Evolutionary conservation across 768 basidiomycete species (phyloP).

Genomic region (Ramaria rubella): DNA sequence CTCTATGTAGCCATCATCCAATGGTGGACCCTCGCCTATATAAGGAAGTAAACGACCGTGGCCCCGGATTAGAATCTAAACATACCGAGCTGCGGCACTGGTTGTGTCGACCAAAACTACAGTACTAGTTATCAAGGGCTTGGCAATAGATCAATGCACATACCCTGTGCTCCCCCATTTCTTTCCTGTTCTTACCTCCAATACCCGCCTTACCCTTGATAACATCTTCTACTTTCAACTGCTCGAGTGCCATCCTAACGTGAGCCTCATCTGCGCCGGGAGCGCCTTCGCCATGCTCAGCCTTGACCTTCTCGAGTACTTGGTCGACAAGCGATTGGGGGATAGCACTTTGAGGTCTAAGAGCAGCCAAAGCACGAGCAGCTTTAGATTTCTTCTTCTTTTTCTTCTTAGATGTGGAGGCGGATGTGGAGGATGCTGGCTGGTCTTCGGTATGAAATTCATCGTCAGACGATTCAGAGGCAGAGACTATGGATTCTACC

Average conservation of each 20-base stretch:
- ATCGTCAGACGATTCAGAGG: constrained; percentile 25
- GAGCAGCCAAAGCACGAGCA: constrained; percentile 42
- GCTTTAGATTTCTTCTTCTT: constrained; percentile 85
- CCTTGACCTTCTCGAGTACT: constrained; percentile 60
- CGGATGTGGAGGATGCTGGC: constrained; percentile 22
- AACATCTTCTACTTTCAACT: constrained; percentile 79
- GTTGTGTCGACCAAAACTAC: constrained; percentile 97
- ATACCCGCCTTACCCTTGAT: constrained; percentile 74
- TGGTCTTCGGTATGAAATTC: constrained; percentile 16
- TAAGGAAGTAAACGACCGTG: constrained; percentile 5
- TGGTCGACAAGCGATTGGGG: constrained; percentile 58
- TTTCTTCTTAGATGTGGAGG: constrained; percentile 64
- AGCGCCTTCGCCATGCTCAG: constrained; percentile 40
- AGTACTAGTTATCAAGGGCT: background rate
- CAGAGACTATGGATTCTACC: constrained; percentile 22
- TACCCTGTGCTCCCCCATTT: constrained; percentile 87
- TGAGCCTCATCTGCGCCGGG: constrained; percentile 54
- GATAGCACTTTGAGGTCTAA: constrained; percentile 45
- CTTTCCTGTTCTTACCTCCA: constrained; percentile 70
- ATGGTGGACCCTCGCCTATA: constrained; percentile 54
- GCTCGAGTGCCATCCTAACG: constrained; percentile 62
- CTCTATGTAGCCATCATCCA: constrained; percentile 86
- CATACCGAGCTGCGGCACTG: constrained; percentile 82
- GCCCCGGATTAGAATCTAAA: background rate
- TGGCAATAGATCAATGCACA: constrained; percentile 16